Base-by-base conservation (phyloP, 345 rosid species). In the Moricandia moricandioides region DNA sequence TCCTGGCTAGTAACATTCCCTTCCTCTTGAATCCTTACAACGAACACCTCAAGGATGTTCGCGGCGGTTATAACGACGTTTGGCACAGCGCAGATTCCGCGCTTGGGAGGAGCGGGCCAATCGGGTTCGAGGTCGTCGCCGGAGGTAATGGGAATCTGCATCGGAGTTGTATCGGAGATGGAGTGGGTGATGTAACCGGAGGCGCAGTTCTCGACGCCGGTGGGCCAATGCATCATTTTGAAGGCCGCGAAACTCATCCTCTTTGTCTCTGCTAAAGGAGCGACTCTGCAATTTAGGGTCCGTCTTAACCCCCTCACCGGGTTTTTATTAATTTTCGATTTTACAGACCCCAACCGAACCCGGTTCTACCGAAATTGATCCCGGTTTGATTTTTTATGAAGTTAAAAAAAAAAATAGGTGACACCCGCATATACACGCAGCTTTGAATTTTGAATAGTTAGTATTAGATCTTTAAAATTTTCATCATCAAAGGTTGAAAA, bases 141-240 rank as follows among this genome's bases (percentile, higher is more conserved):
- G 76, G 83, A 89, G 8, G 78, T 63, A 12, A 75, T 59, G 35
- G 89, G 85, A 54, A 89, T 81, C 71, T 78, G 96, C 10, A 82
- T 27, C 34, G 62, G 79, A 29, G 62, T 80, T 24, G 81, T 77
- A 74, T 90, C 97, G 62, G 88, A 85, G 76, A 85, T 82, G 67
- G 84, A 85, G 79, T 90, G 97, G 6, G 97, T 89, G 82, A 95
- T 55, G 82, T 79, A 92, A 66, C 97, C 97, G 70, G 99, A 88
- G 14, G 85, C 92, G 70, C 97, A 92, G 83, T 78, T 83, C 80
- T 88, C 91, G 70, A 95, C 84, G 73, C 92, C 92, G 62, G 97
- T 92, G 1, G 97, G 96, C 88, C 88, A 88, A 85, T 90, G 99
- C 97, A 95, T 88, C 96, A 90, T 86, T 69, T 95, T 95, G 85